Conservation (phyloP, 768 basidiomycete species). For the Leucocoprinus leucothites region DNA sequence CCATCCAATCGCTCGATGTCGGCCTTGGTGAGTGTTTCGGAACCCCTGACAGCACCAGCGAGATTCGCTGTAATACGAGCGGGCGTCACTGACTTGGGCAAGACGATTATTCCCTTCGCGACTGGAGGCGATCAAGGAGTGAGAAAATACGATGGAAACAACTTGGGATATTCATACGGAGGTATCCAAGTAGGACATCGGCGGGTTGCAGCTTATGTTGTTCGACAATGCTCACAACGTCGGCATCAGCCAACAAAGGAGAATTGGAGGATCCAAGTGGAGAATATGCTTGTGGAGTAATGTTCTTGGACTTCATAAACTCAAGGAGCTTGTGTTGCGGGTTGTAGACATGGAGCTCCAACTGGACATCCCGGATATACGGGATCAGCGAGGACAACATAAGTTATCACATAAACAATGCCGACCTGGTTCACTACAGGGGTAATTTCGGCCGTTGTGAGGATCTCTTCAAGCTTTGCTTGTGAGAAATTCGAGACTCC, state of each 20-base stretch:
- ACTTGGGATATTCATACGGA: slow-evolving; percentile 38
- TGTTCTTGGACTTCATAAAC: slow-evolving; percentile 62
- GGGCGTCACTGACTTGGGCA: slow-evolving; percentile 79
- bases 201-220: slow-evolving; percentile 52
- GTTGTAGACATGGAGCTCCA: slow-evolving; percentile 74
- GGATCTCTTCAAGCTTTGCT: slow-evolving; percentile 63
- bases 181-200: slow-evolving; percentile 61
- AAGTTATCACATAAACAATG: slow-evolving; percentile 9
- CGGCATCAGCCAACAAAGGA: slow-evolving; percentile 62
- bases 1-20: slow-evolving; percentile 58
- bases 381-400: slow-evolving; percentile 9
- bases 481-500: slow-evolving; percentile 79
- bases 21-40: slow-evolving; percentile 40
- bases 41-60: slow-evolving; percentile 45
- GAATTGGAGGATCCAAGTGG: slow-evolving; percentile 72
- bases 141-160: background rate
- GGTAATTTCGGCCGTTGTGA: slow-evolving; percentile 60
- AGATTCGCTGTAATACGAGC: slow-evolving; percentile 62
- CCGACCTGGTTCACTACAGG: slow-evolving; percentile 74
- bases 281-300: slow-evolving; percentile 76
- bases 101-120: slow-evolving; percentile 57
- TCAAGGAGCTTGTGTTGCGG: slow-evolving; percentile 66
- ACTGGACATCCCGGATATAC: slow-evolving; percentile 30
- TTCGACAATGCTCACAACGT: slow-evolving; percentile 54
- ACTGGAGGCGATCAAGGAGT: slow-evolving; percentile 33